Percentiles rank a stretch among this genome's conserved stretches.
phyloP scores from a whole-genome alignment of 345 rosid species.

The Lenwebbia sp. region DNA sequence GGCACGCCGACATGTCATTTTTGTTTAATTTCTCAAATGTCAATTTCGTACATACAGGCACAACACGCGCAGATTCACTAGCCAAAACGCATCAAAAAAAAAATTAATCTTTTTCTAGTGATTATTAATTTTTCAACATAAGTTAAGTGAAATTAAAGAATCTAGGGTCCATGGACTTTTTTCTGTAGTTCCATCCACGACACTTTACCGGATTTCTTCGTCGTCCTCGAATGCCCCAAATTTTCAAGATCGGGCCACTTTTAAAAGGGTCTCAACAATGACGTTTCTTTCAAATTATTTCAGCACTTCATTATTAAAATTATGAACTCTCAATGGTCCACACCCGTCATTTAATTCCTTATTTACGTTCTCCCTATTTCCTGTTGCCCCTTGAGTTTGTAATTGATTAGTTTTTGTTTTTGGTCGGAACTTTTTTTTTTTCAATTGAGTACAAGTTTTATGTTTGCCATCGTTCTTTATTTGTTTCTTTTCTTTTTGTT shows the following conservation, averaged over 20 bases:
- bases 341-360: background rate
- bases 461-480: background rate
- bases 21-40: background rate
- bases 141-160: background rate
- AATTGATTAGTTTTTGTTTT: background rate
- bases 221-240: background rate
- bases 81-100: background rate
- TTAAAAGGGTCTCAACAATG: background rate
- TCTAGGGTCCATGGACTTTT: background rate
- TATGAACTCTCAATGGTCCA: background rate
- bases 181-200: background rate
- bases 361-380: background rate
- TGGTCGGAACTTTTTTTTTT: background rate
- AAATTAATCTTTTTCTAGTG: background rate
- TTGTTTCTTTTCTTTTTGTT: background rate
- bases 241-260: background rate
- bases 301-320: background rate
- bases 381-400: background rate
- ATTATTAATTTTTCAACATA: background rate
- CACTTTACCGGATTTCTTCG: background rate
- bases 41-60: background rate
- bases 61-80: background rate
- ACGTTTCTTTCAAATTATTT: background rate
- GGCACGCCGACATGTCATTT: no score
- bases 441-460: background rate